phyloP scores from a whole-genome alignment of 2,329 filamentous ascomycete genomes.

The Ceratocystiopsis minuta region DNA sequence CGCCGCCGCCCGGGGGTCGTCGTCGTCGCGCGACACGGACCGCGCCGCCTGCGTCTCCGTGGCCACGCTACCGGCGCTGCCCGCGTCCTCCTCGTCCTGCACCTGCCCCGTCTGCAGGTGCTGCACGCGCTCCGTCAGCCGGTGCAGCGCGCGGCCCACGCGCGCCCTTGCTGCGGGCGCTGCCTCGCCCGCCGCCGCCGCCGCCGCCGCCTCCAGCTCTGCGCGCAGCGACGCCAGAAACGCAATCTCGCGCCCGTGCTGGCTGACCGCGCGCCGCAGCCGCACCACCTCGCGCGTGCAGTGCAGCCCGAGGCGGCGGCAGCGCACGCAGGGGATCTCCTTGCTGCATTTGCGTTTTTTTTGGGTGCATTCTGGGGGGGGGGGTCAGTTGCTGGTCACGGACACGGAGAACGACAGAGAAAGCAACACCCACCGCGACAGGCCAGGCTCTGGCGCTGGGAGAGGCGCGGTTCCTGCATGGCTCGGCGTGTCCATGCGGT shows the following conservation, averaged over 20 bases:
- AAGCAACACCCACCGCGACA: conserved; percentile 4
- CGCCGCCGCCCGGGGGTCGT: background rate
- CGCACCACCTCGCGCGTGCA: conserved; percentile 9
- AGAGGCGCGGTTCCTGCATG: conserved; percentile 2
- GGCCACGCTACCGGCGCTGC: background rate
- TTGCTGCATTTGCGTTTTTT: conserved; percentile 11
- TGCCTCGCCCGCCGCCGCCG: background rate
- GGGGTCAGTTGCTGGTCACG: background rate
- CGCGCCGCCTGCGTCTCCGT: background rate
- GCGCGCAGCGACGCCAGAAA: conserved; percentile 7
- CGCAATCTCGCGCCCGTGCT: conserved; percentile 9
- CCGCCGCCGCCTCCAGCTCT: conserved; percentile 3
- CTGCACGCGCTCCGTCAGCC: conserved; percentile 6
- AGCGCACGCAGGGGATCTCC: conserved; percentile 9
- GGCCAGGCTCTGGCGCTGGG: conserved; percentile 6
- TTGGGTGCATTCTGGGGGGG: conserved; percentile 8
- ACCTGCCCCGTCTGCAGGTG: conserved; percentile 5
- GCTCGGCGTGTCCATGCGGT: too few species aligned
- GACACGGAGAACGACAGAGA: background rate
- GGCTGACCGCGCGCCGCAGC: conserved; percentile 8
- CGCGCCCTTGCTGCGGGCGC: background rate
- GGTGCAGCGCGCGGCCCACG: conserved; percentile 3
- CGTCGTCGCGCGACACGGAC: background rate
- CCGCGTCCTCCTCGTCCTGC: background rate
- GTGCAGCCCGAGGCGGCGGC: conserved; percentile 6